A percentile compares a stretch with the other conserved stretches of the same genome.
Conservation (phyloP, 805 yeast species). For the Yarrowia yakushimensis region DNA sequence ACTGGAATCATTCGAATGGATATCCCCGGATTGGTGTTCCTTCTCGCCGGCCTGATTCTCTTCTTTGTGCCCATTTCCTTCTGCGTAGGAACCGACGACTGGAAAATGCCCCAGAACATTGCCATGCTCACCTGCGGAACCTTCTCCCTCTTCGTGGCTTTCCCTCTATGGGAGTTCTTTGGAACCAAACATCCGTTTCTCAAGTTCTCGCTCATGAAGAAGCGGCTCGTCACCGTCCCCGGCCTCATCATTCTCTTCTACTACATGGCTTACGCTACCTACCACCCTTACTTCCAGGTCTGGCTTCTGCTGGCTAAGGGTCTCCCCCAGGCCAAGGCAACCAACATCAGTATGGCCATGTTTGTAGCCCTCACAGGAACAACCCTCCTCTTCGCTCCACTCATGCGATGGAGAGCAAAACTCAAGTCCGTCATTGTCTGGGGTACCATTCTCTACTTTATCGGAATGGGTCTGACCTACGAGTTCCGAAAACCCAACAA, state of each 20-base stretch:
- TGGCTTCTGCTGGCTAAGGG: conserved; percentile 19
- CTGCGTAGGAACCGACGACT: conserved; percentile 1
- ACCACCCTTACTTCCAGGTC: conserved; percentile 16
- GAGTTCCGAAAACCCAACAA: conserved; percentile 22
- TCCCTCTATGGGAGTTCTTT: conserved; percentile 1
- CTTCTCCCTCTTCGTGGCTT: neutral
- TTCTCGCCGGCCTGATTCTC: conserved; percentile 11
- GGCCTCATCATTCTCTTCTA: conserved; percentile 10
- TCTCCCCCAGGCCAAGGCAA: conserved; percentile 3
- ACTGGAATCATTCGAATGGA: conserved; percentile 9
- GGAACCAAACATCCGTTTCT: conserved; percentile 10
- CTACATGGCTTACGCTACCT: conserved; percentile 12
- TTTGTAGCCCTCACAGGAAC: conserved; percentile 2
- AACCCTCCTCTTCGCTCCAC: neutral
- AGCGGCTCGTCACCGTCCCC: neutral
- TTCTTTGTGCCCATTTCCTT: conserved; percentile 20
- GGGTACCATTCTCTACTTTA: conserved; percentile 14
- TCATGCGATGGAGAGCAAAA: conserved; percentile 20
- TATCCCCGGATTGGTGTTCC: conserved; percentile 5
- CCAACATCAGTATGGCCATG: conserved; percentile 16
- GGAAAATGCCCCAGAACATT: conserved; percentile 20
- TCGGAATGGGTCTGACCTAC: conserved; percentile 15
- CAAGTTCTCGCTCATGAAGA: conserved; percentile 1
- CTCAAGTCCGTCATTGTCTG: conserved; percentile 20
- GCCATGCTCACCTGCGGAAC: conserved; percentile 17